Evolutionary conservation across 495 filamentous ascomycete genomes (phyloP), one percentile per base, ranked within the genome.

Genomic region (Trichocladium uniseriatum): DNA sequence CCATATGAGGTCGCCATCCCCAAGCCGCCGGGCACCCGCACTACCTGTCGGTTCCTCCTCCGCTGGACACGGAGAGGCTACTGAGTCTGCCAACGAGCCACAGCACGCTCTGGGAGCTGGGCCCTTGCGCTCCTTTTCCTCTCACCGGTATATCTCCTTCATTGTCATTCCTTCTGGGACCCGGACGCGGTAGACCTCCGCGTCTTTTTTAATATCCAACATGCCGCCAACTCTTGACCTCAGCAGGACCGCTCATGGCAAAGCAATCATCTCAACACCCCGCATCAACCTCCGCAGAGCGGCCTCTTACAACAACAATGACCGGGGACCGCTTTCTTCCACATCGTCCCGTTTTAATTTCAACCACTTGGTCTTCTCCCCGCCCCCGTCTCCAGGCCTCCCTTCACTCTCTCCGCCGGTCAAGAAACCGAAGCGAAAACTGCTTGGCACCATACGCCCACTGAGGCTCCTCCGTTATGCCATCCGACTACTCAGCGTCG

Each of bases 321-420:
- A 75, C 58, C 67, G 64, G 55, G 71, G 63, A 10, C 74, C 74
- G 3, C 48, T 70, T 15, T 79, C 75, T 5, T 69, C 75, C 6
- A 78, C 75, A 0, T 78, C 79, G 0, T 77, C 76, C 16, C 71
- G 78, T 19, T 77, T 78, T 54, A 78, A 64, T 57, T 78, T 81
- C 59, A 76, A 78, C 55, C 79, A 81, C 52, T 66, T 83, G n/a
- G 70, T 73, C 50, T 74, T 83, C 14, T 78, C 79, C 2, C 78
- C 79, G 7, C 75, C 80, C 11, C 78, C 77, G 3, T 85, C 81
- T 4, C 81, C 82, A 1, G 73, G 76, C 34, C 71, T 86, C 6
- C 82, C 81, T 2, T 77, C 80, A 2, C 68, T 84, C 38, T 67
- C 84, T n/a, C 77, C 76, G 6, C 76, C 79, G 6, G 77, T 75